Conservation (phyloP, 139 green algal genomes). For the Pleodorina starrii region DNA sequence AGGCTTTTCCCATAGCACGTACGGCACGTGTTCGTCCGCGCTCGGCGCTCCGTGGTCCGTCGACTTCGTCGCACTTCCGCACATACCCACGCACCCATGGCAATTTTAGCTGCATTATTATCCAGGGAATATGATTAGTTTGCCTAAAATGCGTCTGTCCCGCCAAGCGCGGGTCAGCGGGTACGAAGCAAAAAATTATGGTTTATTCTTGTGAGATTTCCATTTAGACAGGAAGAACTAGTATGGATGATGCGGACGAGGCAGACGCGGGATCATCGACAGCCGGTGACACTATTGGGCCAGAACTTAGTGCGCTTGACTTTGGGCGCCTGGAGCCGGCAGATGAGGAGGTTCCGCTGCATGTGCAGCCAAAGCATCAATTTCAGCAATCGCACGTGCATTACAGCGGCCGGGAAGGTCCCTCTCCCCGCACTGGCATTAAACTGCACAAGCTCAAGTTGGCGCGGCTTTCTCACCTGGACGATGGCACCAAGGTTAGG, state of each 20-base stretch:
- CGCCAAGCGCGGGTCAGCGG: too few species aligned
- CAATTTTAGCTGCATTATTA: too few species aligned
- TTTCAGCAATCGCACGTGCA: background rate
- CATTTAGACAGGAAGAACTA: too few species aligned
- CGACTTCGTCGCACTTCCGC: too few species aligned
- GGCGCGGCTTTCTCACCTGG: constrained; percentile 29
- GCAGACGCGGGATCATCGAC: background rate
- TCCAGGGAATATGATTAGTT: too few species aligned
- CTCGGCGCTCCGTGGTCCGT: too few species aligned
- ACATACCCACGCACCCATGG: too few species aligned
- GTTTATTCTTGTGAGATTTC: too few species aligned
- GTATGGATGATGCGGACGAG: background rate
- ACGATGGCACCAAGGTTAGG: constrained; percentile 52
- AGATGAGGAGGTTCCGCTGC: background rate
- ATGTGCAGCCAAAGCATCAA: background rate
- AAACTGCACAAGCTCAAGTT: background rate
- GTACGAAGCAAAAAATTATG: too few species aligned
- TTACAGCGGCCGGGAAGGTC: background rate
- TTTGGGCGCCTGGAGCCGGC: background rate
- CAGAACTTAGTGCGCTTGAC: background rate
- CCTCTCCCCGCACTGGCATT: background rate
- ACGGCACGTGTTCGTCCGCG: too few species aligned
- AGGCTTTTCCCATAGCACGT: too few species aligned
- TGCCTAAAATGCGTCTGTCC: too few species aligned
- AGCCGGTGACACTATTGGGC: background rate